These are phyloP conservation scores for Globisporangium middletonii DNA, from an alignment of 352 stramenopile species.

Conservation along the genomic window DNA sequence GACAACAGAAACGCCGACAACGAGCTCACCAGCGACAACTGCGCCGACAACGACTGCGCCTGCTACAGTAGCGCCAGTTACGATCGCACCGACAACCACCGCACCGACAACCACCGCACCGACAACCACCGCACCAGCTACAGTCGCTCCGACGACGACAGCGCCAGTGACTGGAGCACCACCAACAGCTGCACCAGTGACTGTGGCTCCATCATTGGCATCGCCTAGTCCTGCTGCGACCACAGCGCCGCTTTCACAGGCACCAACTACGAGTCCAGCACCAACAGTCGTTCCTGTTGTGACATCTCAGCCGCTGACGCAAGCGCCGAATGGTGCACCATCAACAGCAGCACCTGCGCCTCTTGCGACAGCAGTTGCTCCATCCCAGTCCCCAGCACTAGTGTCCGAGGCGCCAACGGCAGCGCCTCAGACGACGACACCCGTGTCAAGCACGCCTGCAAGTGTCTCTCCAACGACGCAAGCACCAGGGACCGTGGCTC, in stretches of 20 bases:
- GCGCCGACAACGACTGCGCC: not conserved
- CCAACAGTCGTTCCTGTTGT: not conserved
- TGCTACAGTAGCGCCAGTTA: not conserved
- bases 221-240: not conserved
- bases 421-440: constrained; percentile 2
- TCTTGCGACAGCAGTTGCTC: not conserved
- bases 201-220: not conserved
- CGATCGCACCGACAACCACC: not conserved
- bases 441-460: not conserved
- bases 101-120: too few relatives aligned
- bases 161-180: not conserved
- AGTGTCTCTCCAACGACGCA: not conserved
- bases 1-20: too few relatives aligned
- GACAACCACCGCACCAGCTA: not conserved
- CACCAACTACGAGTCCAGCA: constrained; percentile 3
- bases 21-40: not conserved
- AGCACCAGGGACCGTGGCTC: not conserved
- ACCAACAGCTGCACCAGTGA: not conserved
- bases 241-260: not conserved
- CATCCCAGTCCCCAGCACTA: not conserved
- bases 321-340: constrained; percentile 6
- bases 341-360: not conserved
- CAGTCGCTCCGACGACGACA: not conserved
- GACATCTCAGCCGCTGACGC: constrained; percentile 1
- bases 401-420: not conserved